Percentiles rank a stretch among this genome's conserved stretches.
Evolutionary conservation across 495 filamentous ascomycete species (phyloP).

Genomic region (Barbatosphaeria neglecta): DNA sequence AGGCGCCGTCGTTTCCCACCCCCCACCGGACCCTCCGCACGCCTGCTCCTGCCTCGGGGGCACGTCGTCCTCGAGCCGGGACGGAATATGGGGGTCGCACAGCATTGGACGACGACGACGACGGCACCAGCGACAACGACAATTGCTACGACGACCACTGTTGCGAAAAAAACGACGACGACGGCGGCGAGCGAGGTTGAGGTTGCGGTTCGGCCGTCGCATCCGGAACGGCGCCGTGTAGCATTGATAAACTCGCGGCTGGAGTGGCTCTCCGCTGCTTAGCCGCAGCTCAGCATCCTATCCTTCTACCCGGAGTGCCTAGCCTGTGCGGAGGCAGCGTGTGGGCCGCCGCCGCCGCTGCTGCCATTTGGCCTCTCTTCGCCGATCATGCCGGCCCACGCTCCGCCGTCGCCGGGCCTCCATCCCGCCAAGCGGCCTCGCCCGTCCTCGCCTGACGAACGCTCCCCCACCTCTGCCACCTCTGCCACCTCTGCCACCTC

Average conservation of each 20-base stretch:
- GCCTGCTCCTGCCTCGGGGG: not conserved
- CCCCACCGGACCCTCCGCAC: too few relatives aligned
- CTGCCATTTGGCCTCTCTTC: conserved; percentile 8
- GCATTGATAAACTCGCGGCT: too few relatives aligned
- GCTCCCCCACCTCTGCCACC: conserved; percentile 26
- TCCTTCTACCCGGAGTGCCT: too few relatives aligned
- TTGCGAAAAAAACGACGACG: not conserved
- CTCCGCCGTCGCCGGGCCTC: conserved; percentile 30
- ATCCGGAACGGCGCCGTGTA: too few relatives aligned
- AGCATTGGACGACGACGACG: not conserved
- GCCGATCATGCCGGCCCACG: conserved; percentile 25
- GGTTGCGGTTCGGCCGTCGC: too few relatives aligned
- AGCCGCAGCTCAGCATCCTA: too few relatives aligned
- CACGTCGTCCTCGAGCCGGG: not conserved
- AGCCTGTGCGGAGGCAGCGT: too few relatives aligned
- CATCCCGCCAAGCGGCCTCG: conserved; percentile 39
- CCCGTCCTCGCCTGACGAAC: conserved; percentile 36
- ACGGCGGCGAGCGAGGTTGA: too few relatives aligned
- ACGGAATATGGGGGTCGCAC: not conserved
- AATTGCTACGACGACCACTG: too few relatives aligned
- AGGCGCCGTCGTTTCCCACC: not conserved
- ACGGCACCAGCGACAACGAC: too few relatives aligned
- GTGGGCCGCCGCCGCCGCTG: not conserved
- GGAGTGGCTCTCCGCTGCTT: too few relatives aligned
- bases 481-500: conserved; percentile 18